Conservation (phyloP, 352 stramenopile species). For the Globisporangium cystogenes region DNA sequence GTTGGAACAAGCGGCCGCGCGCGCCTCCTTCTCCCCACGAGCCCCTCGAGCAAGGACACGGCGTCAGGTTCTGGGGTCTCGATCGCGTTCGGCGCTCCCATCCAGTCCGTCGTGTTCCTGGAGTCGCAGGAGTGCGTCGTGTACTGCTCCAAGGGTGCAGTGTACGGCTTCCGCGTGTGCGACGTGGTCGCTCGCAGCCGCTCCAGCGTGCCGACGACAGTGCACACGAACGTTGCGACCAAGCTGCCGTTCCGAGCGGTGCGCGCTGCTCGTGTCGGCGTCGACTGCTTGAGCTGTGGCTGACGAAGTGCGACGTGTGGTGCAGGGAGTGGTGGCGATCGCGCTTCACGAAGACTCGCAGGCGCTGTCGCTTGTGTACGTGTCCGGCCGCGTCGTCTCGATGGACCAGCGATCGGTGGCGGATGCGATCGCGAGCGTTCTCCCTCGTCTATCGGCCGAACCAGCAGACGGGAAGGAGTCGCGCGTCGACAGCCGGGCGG, state of each 20-base stretch:
- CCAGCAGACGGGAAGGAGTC: background rate
- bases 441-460: conserved; percentile 4
- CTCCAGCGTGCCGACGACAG: background rate
- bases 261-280: background rate
- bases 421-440: conserved; percentile 13
- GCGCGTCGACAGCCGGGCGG: background rate
- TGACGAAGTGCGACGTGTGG: background rate
- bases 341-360: conserved; percentile 11
- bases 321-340: conserved; percentile 27
- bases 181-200: conserved; percentile 5
- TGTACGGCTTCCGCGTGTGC: conserved; percentile 16
- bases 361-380: conserved; percentile 26
- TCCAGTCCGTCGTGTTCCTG: conserved; percentile 33
- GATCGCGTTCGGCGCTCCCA: conserved; percentile 20
- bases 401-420: conserved; percentile 15
- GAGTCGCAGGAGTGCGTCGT: conserved; percentile 20
- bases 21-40: background rate
- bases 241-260: conserved; percentile 30
- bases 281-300: background rate
- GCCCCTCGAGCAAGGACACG: background rate
- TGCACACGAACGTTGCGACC: conserved; percentile 10
- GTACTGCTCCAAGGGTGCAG: conserved; percentile 23
- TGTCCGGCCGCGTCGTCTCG: conserved; percentile 26
- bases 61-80: conserved; percentile 8
- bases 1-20: conserved; percentile 1